Conservation (phyloP, 176 grass and related monocot species). For the Cymbopogon citratus region DNA sequence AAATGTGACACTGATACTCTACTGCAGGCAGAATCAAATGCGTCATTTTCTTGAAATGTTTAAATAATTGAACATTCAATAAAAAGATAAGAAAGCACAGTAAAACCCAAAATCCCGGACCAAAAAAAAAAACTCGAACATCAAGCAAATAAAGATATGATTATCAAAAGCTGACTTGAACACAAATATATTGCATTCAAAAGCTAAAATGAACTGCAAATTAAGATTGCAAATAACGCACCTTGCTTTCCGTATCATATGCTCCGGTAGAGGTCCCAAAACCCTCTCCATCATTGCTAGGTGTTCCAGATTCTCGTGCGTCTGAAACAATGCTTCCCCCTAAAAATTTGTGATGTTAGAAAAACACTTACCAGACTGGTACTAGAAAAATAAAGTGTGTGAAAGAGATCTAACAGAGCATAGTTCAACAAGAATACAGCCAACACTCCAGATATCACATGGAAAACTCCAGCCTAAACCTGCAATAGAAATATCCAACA, state of each 20-base stretch:
- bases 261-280: conserved; percentile 76
- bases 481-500: conserved; percentile 38
- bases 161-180: conserved; percentile 8
- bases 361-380: conserved; percentile 8
- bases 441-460: conserved; percentile 92
- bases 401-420: conserved; percentile 68
- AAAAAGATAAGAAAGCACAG: not conserved
- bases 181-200: not conserved
- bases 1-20: not conserved
- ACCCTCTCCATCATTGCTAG: conserved; percentile 97
- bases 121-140: not conserved
- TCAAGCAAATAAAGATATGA: not conserved
- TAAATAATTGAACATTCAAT: not conserved
- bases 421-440: conserved; percentile 88
- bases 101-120: not conserved
- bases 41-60: not conserved
- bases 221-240: conserved; percentile 13
- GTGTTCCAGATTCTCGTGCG: conserved; percentile 93
- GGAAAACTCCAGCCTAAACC: conserved; percentile 89
- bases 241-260: conserved; percentile 82
- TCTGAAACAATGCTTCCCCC: conserved; percentile 93
- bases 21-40: not conserved
- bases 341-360: conserved; percentile 24
- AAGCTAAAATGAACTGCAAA: not conserved
- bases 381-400: conserved; percentile 21